Conservation (phyloP, 805 yeast genomes). For the Kodamaea kakaduensis region DNA sequence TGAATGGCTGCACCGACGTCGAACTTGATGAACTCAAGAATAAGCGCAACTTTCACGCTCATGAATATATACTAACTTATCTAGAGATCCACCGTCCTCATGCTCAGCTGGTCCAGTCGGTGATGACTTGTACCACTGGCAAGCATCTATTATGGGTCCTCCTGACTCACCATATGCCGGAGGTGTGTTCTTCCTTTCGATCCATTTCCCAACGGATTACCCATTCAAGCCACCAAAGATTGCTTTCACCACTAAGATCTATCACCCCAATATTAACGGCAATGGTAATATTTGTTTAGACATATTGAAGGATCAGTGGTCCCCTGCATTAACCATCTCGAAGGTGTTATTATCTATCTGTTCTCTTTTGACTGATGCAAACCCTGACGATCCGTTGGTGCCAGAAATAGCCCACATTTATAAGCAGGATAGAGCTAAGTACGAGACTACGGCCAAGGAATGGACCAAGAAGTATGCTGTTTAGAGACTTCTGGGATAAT, state of each 20-base stretch:
- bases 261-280: slow-evolving; percentile 95
- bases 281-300: slow-evolving; percentile 96
- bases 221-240: slow-evolving; percentile 97
- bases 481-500: slow-evolving; percentile 29
- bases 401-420: slow-evolving; percentile 97
- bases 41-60: too few relatives aligned
- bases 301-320: slow-evolving; percentile 97
- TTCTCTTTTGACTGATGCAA: slow-evolving; percentile 94
- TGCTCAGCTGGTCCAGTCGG: slow-evolving; percentile 99
- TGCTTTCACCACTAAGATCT: slow-evolving; percentile 87
- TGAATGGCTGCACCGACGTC: background rate
- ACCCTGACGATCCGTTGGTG: slow-evolving; percentile 98
- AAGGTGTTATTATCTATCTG: slow-evolving; percentile 93
- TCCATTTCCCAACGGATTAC: slow-evolving; percentile 98
- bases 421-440: slow-evolving; percentile 89
- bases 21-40: too few relatives aligned
- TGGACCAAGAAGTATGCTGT: slow-evolving; percentile 99
- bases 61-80: slow-evolving; percentile 14
- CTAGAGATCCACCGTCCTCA: slow-evolving; percentile 96
- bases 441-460: slow-evolving; percentile 95
- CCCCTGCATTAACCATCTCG: slow-evolving; percentile 95
- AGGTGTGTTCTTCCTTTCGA: slow-evolving; percentile 93
- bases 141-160: slow-evolving; percentile 99
- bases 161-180: slow-evolving; percentile 86
- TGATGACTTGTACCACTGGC: slow-evolving; percentile 98